Evolutionary conservation across 768 basidiomycete genomes (phyloP), one percentile per base, ranked within the genome.

Genomic region (Suillus hirtellus): DNA sequence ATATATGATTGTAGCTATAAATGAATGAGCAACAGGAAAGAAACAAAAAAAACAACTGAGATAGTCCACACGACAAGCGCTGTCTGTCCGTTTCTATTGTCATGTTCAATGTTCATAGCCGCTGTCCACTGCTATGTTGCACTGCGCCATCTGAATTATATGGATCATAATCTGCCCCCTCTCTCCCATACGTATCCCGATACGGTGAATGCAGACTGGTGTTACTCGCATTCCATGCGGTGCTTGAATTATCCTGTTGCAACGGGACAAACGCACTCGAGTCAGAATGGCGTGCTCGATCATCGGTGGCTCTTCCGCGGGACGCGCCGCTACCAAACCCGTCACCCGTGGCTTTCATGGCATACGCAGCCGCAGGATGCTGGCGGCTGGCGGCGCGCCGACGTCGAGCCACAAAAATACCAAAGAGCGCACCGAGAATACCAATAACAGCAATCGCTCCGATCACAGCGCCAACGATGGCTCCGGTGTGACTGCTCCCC

Each of bases 201-300:
- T 78, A 79, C 19, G 78, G 77, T 64, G 76, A 69, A 43, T 76
- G 73, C 66, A 88, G 71, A 68, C 79, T 83, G 42, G 73, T 71
- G 21, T 72, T 79, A 71, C 87, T 89, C 54, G 79, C 78, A 66
- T 85, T 85, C 86, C 86, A 88, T 55, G 82, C 79, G 67, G 79
- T 80, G 68, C 82, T 85, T 61, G 78, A 68, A 69, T 85, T 87
- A 61, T 82, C 84, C 71, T 88, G 87, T 67, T 85, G 84, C 69
- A 92, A 73, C n/a, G 90, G 89, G 59, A 89, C 78, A 69, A 91
- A 90, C 42, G 88, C 83, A 65, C 86, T 88, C 69, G 87, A 86
- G 76, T 89, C 85, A 65, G 87, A 87, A 75, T 75, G 75, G 46
- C 86, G 77, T 49, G 44, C 50, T 11, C 59, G 68, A 27, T 67